phyloP scores from a whole-genome alignment of 148 eudicot genomes.

The Linanthus parryae region DNA sequence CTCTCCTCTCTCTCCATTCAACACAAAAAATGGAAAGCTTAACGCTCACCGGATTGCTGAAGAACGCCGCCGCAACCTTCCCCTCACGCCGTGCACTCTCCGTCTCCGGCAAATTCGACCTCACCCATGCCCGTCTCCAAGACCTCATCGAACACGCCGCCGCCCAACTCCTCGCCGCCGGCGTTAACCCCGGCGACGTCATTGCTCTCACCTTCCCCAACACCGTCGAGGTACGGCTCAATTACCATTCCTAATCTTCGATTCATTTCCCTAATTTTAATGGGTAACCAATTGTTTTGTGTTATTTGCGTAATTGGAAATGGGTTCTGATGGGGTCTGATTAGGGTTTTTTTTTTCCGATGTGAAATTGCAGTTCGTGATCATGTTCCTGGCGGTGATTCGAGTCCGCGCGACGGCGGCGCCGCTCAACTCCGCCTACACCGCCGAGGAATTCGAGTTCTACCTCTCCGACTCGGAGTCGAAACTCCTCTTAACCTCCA shows the following conservation, averaged over 20 bases:
- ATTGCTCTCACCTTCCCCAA: conserved; percentile 95
- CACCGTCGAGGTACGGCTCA: conserved; percentile 60
- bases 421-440: conserved; percentile 84
- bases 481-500: conserved; percentile 58
- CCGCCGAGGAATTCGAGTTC: conserved; percentile 84
- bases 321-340: background rate
- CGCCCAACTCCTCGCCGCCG: conserved; percentile 42
- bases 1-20: conserved; percentile 1
- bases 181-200: conserved; percentile 65
- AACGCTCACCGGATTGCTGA: conserved; percentile 59
- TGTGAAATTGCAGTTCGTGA: conserved; percentile 51
- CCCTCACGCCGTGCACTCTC: conserved; percentile 65
- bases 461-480: conserved; percentile 88
- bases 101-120: conserved; percentile 59
- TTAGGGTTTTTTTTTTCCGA: background rate
- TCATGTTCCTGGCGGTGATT: conserved; percentile 78
- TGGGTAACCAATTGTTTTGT: background rate
- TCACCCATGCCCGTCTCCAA: conserved; percentile 44
- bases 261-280: background rate
- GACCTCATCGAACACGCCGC: conserved; percentile 55
- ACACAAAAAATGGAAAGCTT: conserved; percentile 29
- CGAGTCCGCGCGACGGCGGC: conserved; percentile 82
- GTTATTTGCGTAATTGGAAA: background rate
- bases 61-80: conserved; percentile 45
- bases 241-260: too few relatives aligned